Evolutionary conservation across 2,329 filamentous ascomycete genomes (phyloP).

Genomic region (Alternaria novae-zelandiae): DNA sequence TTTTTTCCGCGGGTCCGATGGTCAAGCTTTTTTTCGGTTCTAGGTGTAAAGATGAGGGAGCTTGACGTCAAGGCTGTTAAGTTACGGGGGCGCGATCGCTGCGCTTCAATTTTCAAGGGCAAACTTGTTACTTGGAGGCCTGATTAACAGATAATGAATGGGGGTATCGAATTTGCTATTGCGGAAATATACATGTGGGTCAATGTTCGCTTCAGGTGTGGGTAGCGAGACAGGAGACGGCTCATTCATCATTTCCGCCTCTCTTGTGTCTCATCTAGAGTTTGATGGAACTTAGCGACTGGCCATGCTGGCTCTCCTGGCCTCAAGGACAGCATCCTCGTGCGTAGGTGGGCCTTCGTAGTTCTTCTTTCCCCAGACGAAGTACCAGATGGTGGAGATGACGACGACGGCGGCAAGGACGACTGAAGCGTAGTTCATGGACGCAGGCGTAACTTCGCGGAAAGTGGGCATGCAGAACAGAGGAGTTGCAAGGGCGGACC

Average conservation of each 20-base stretch:
- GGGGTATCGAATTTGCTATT: slow-evolving; percentile 9
- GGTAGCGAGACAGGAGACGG: neutral
- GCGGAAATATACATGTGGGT: neutral
- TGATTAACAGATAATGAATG: neutral
- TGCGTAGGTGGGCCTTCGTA: slow-evolving; percentile 66
- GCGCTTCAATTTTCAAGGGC: too few relatives aligned
- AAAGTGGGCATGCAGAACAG: slow-evolving; percentile 75
- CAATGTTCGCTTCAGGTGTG: neutral
- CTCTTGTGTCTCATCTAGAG: neutral
- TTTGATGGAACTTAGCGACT: slow-evolving; percentile 15
- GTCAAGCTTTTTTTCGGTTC: neutral
- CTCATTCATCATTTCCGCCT: neutral
- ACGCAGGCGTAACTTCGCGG: slow-evolving; percentile 64
- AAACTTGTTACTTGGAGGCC: too few relatives aligned
- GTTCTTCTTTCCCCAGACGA: slow-evolving; percentile 72
- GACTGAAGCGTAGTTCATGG: slow-evolving; percentile 76
- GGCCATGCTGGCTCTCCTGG: slow-evolving; percentile 39
- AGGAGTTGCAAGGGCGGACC: slow-evolving; percentile 72
- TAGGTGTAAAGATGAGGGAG: neutral
- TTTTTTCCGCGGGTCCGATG: neutral
- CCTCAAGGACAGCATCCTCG: slow-evolving; percentile 41
- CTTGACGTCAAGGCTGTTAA: neutral
- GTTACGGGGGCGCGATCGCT: too few relatives aligned
- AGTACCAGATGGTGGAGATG: slow-evolving; percentile 71
- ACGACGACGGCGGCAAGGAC: slow-evolving; percentile 72